phyloP scores from a whole-genome alignment of 495 filamentous ascomycete genomes.

The Tuber calosporum region DNA sequence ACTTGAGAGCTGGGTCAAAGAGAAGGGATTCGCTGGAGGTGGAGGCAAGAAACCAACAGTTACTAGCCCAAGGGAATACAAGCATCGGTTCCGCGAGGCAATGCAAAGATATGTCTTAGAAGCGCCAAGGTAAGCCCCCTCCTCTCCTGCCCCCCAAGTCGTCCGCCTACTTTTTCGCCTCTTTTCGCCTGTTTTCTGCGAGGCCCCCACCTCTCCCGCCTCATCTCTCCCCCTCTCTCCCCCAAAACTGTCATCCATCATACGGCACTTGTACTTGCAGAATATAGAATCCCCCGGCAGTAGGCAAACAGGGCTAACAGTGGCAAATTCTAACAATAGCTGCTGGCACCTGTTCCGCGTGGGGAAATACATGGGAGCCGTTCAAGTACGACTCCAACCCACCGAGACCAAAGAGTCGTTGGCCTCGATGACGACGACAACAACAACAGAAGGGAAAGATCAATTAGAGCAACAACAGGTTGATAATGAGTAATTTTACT shows the following conservation, averaged over 20 bases:
- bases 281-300: background rate
- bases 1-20: conserved; percentile 97
- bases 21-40: conserved; percentile 76
- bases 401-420: conserved; percentile 24
- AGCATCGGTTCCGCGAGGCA: conserved; percentile 87
- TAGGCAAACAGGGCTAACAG: background rate
- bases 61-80: conserved; percentile 95
- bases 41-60: conserved; percentile 83
- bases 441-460: background rate
- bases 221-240: conserved; percentile 16
- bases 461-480: conserved; percentile 1
- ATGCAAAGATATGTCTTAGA: conserved; percentile 87
- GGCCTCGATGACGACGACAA: background rate
- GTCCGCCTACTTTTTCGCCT: background rate
- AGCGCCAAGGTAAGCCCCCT: conserved; percentile 53
- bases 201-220: background rate
- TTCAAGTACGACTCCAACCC: conserved; percentile 34
- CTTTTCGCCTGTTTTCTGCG: no score
- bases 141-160: background rate
- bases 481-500: background rate
- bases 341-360: conserved; percentile 68
- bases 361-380: conserved; percentile 43
- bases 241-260: background rate
- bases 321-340: conserved; percentile 41
- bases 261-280: no score